Evolutionary conservation across 805 yeast genomes (phyloP), one percentile per base, ranked within the genome.

Genomic region (Ogataea wickerhamii): DNA sequence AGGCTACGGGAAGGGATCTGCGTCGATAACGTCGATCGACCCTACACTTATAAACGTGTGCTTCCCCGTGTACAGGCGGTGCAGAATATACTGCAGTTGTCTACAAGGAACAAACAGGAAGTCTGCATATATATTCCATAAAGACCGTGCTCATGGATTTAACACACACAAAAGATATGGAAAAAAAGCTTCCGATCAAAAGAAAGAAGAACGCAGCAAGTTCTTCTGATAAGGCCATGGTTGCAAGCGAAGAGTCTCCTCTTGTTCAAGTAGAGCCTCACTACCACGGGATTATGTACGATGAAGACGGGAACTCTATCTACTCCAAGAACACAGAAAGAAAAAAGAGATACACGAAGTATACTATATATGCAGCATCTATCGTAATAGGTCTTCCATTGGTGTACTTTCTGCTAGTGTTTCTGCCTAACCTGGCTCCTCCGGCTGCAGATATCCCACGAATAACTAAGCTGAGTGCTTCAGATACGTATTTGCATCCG

Each of bases 391-490:
- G 44, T 1, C 5, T 55, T 1, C 58, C 66, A 0, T 17, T 59
- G 22, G 19, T 50, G 2, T 64, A 56, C 38, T 47, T 55, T 25
- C 21, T 62, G 24, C 22, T 62, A 7, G 38, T 63, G 0, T 47
- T 51, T 30, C 41, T 64, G 13, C 68, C 68, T 0, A 55, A 51
- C 31, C 26, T 55, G 18, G 63, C 60, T 3, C 68, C 68, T 3
- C 58, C 56, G 0, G 60, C 58, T 6, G 52, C 50, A 0, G 43
- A 40, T 3, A 49, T 58, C 6, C 61, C 64, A 1, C 44, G 41
- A 17, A 40, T 60, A 22, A 37, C 48, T 7, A 49, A 50, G 27
- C 60, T 61, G 10, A 42, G 43, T 4, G 11, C 41, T 5, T 34
- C 52, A 4, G 32, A 43, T 2, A 45, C 48, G 10, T 61, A 58